Percentiles rank a stretch among this genome's conserved stretches.
These are phyloP conservation scores for Nematodospora anomalae DNA, from an alignment of 1,139 yeast genomes.

Conservation along the genomic window DNA sequence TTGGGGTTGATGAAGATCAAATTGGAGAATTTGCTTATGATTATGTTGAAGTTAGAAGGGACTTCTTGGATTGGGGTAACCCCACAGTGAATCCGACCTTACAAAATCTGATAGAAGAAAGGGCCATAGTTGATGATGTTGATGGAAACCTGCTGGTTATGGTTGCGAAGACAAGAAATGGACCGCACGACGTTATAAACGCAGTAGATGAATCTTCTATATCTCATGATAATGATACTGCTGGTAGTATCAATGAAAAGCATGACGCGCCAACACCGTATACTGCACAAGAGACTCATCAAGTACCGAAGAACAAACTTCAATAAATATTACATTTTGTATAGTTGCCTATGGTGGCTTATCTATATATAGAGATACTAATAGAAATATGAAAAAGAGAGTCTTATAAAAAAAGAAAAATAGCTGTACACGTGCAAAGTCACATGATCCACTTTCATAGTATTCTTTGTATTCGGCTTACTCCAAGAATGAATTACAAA, in stretches of 20 bases:
- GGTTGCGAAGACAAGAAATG: conserved; percentile 1
- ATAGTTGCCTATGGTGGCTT: too few species aligned
- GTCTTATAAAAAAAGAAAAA: too few species aligned
- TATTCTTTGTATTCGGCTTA: too few species aligned
- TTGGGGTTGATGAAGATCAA: conserved; percentile 94
- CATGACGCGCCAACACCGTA: conserved; percentile 1
- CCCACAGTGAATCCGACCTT: conserved; percentile 15
- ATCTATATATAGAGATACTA: too few species aligned
- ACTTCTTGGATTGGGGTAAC: conserved; percentile 67
- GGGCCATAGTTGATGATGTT: not conserved
- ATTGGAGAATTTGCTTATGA: conserved; percentile 98
- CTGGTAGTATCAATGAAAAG: conserved; percentile 3
- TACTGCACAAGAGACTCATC: conserved; percentile 1
- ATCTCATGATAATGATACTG: conserved; percentile 3
- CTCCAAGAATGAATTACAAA: too few species aligned
- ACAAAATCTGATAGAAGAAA: conserved; percentile 11
- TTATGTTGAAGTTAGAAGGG: conserved; percentile 94
- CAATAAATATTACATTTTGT: too few species aligned
- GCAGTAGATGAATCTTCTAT: conserved; percentile 1
- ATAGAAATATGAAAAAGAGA: too few species aligned
- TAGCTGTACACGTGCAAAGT: too few species aligned
- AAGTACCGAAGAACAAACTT: not conserved
- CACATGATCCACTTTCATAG: too few species aligned
- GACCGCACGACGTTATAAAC: conserved; percentile 4
- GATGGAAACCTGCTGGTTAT: conserved; percentile 1